Percentiles rank a stretch among this genome's conserved stretches.
phyloP scores from a whole-genome alignment of 1,139 yeast genomes.

The Cylindricascospora bacillispora region DNA sequence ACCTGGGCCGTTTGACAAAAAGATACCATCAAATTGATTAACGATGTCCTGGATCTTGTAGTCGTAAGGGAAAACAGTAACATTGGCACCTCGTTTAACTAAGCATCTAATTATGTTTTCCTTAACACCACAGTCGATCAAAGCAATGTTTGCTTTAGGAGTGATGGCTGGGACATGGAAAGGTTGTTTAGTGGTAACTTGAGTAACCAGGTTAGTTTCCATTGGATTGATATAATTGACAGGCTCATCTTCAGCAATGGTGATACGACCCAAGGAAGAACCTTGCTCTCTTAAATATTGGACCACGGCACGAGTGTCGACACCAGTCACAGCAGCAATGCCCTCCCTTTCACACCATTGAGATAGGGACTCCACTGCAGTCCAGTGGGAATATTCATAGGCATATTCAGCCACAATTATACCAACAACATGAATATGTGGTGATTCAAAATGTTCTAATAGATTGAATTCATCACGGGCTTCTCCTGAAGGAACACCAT shows the following conservation, averaged over 20 bases:
- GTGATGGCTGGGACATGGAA: constrained; percentile 57
- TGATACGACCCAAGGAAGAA: constrained; percentile 79
- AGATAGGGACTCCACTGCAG: constrained; percentile 89
- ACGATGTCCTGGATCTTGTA: constrained; percentile 89
- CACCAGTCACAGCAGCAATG: constrained; percentile 93
- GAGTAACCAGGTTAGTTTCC: constrained; percentile 75
- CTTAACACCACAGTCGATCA: constrained; percentile 95
- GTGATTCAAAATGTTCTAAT: constrained; percentile 83
- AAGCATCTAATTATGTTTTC: constrained; percentile 90
- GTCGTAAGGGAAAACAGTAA: constrained; percentile 92
- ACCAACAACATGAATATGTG: constrained; percentile 85
- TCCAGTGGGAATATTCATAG: constrained; percentile 93
- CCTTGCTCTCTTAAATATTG: constrained; percentile 91
- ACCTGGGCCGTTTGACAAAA: constrained; percentile 96
- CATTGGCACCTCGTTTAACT: constrained; percentile 88
- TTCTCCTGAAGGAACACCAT: constrained; percentile 86
- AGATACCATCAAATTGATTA: constrained; percentile 83
- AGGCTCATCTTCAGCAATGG: constrained; percentile 61
- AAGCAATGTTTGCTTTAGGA: constrained; percentile 58
- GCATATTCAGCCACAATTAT: constrained; percentile 95
- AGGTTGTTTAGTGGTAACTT: constrained; percentile 91
- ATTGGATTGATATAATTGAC: constrained; percentile 70
- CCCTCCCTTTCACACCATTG: constrained; percentile 96
- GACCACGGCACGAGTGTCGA: constrained; percentile 90
- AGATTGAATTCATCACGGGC: constrained; percentile 73